Evolutionary conservation across 208 protist species (phyloP), one percentile per base, ranked within the genome.

Genomic region (Leishmania major): DNA sequence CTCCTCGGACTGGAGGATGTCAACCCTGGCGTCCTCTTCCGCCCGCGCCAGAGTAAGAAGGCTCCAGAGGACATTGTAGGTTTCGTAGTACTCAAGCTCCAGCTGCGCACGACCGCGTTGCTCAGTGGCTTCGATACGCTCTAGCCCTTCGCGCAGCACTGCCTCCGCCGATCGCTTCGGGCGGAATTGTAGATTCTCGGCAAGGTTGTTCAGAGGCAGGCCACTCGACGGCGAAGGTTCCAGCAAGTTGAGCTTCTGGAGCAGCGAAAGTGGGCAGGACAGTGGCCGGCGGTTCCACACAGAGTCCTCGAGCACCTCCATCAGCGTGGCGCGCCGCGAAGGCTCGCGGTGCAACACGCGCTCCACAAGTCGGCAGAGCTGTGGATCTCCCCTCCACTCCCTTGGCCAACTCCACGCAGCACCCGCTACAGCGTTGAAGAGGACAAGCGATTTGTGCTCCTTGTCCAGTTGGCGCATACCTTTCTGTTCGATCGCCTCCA

Each of bases 201-300:
- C 80, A 1, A 95, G 70, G 76, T 89, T 85, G 74, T 82, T 89
- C 35, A 94, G 76, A 43, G 85, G 77, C 67, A 78, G 73, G 4
- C 75, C 80, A 55, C 70, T 78, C 13, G 79, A 71, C 5, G 75
- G 69, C 25, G 84, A 81, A 47, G 73, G 78, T 55, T 95, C 94
- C 0, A 96, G 83, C 1, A 97, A 60, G 74, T 95, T 89, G 43
- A 97, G 84, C 84, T 96, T 97, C 57, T 96, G 90, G 31, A 95
- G 83, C 28, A 98, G 84, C 10, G 91, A 91, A 43, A 95, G 80
- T 43, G 95, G 94, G 78, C 93, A 97, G 2, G 92, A 91, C 5
- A 93, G 75, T n/a, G 95, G 95, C 19, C 95, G 89, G 31, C 90
- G 86, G 79, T 92, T 93, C 94, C 95, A 98, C 19, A 97, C 87